Evolutionary conservation across 2,329 filamentous ascomycete genomes (phyloP).

Genomic region (Sclerotinia nivalis): DNA sequence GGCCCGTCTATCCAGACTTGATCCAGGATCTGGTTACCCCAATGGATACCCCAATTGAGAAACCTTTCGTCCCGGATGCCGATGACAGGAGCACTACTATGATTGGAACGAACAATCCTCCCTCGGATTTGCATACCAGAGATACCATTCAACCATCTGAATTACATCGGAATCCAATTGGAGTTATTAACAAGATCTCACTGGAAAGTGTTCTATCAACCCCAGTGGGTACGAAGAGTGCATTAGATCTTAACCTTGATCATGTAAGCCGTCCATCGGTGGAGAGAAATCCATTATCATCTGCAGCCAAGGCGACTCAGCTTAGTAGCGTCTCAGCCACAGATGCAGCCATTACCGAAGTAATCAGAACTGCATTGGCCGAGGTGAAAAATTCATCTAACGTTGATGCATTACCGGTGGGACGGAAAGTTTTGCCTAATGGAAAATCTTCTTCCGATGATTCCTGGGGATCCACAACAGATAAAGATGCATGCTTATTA

Average conservation of each 20-base stretch:
- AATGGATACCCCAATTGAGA: conserved; percentile 16
- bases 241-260: conserved; percentile 23
- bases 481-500: conserved; percentile 9
- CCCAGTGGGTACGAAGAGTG: conserved; percentile 30
- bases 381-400: conserved; percentile 26
- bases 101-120: conserved; percentile 24
- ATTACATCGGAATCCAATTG: conserved; percentile 26
- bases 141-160: conserved; percentile 36
- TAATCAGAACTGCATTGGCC: conserved; percentile 33
- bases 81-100: conserved; percentile 7
- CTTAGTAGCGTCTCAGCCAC: conserved; percentile 33
- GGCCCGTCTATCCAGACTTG: conserved; percentile 31
- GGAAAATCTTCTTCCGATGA: conserved; percentile 25
- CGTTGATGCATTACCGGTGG: conserved; percentile 19
- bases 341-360: conserved; percentile 34
- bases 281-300: conserved; percentile 15
- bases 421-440: conserved; percentile 31
- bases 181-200: conserved; percentile 25
- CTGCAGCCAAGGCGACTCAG: conserved; percentile 32
- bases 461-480: conserved; percentile 22
- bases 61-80: conserved; percentile 21
- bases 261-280: conserved; percentile 22
- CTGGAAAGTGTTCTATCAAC: conserved; percentile 31
- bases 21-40: conserved; percentile 29
- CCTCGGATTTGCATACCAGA: conserved; percentile 25